A percentile compares a stretch with the other conserved stretches of the same genome.
These are phyloP conservation scores for Diaporthe vaccinii DNA, from an alignment of 2,329 filamentous ascomycete genomes.

Conservation along the genomic window DNA sequence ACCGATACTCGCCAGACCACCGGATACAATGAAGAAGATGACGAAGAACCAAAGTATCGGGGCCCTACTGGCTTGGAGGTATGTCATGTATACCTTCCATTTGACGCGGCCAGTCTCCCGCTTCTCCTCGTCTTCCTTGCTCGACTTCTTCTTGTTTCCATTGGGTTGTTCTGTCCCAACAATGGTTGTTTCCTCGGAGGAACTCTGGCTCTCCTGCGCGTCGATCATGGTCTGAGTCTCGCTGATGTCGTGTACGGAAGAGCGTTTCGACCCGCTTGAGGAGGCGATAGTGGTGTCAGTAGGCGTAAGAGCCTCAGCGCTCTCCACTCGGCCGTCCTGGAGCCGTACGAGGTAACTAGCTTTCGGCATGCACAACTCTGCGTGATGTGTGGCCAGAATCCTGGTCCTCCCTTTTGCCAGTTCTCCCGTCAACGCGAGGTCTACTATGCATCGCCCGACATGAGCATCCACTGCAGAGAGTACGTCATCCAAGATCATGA, in stretches of 20 bases:
- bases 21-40: slow-evolving; percentile 43
- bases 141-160: slow-evolving; percentile 40
- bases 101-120: slow-evolving; percentile 52
- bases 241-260: slow-evolving; percentile 38
- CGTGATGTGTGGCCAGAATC: slow-evolving; percentile 72
- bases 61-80: slow-evolving; percentile 50
- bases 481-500: slow-evolving; percentile 62
- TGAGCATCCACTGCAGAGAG: slow-evolving; percentile 64
- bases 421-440: slow-evolving; percentile 65
- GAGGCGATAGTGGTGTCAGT: slow-evolving; percentile 1
- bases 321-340: slow-evolving; percentile 46
- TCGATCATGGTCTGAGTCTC: slow-evolving; percentile 39
- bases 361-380: slow-evolving; percentile 49
- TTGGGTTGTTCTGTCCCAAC: slow-evolving; percentile 35
- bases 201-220: slow-evolving; percentile 34
- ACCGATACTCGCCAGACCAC: slow-evolving; percentile 46
- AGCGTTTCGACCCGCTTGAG: slow-evolving; percentile 34
- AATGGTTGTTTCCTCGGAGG: slow-evolving; percentile 38
- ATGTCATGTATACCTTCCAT: slow-evolving; percentile 51
- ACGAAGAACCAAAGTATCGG: slow-evolving; percentile 47
- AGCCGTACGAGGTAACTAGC: slow-evolving; percentile 50
- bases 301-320: slow-evolving; percentile 43
- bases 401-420: slow-evolving; percentile 68
- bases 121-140: slow-evolving; percentile 46
- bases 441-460: slow-evolving; percentile 61